Evolutionary conservation across 148 eudicot genomes (phyloP), one percentile per base, ranked within the genome.

Genomic region (Amaranthus cruentus): DNA sequence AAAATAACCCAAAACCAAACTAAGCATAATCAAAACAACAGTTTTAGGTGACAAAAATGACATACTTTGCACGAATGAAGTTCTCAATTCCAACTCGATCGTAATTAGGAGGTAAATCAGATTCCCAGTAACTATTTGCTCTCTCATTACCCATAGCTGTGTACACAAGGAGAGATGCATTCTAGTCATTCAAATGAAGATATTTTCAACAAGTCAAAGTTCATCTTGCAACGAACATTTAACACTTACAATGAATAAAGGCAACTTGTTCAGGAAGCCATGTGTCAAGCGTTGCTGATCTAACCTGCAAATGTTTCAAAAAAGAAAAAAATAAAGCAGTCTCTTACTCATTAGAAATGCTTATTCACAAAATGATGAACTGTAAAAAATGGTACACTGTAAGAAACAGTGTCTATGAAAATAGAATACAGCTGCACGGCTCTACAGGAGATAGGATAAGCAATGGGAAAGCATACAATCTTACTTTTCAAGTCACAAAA

Each of bases 241-340:
- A 48, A 69, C 69, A 68, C 97, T 90, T 86, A 95, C 99, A 90
- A 51, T 88, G 96, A 80, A 95, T 95, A 74, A 92, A 95, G 56
- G 91, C 87, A 81, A 95, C 96, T 83, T 95, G 99, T 75, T 95
- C 99, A 42, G 99, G 99, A 75, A 95, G 99, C 99, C 99, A 95
- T 65, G 99, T 95, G 78, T 95, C 99, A 66, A 95, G 90, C n/a
- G 99, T 92, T 69, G 99, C 99, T 77, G 99, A 95, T 72, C 99
- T 86, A 62, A 95, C 99, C 99, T 95, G 85, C 79, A 83, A 46
- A 51, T 2, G 4, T 38, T 50, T 67, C 47, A 10, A 9, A 73
- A 69, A n/a, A 21, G n/a, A 8, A 54, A 64, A 46, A 3, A 44
- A 55, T 4, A 51, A 12, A 65, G 10, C 42, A 50, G 49, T 51